These are phyloP conservation scores for Elymus sibiricus DNA, from an alignment of 176 grass and related monocot genomes.

Conservation along the genomic window DNA sequence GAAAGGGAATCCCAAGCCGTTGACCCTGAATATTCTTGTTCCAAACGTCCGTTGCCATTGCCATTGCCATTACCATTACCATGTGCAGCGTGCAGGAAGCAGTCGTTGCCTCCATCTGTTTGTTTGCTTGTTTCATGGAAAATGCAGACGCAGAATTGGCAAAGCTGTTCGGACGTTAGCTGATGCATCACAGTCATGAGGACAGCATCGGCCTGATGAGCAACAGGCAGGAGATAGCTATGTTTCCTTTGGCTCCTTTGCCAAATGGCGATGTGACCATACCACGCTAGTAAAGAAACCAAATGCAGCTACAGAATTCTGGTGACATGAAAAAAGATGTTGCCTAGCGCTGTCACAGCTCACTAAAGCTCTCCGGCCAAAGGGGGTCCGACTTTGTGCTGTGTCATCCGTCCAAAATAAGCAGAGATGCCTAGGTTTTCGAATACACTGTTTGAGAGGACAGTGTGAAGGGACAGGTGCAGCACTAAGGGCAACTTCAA, in stretches of 20 bases:
- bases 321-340: constrained; percentile 12
- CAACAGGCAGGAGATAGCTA: neutral
- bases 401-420: constrained; percentile 31
- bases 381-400: neutral
- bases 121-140: neutral
- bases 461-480: neutral
- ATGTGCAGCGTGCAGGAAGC: neutral
- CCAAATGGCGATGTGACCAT: constrained; percentile 1
- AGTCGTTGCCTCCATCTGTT: neutral
- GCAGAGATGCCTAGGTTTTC: neutral
- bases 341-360: neutral
- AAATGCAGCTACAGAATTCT: neutral
- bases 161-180: neutral
- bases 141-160: neutral
- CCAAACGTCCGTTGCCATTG: neutral
- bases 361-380: constrained; percentile 15
- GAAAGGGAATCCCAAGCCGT: neutral
- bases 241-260: constrained; percentile 13
- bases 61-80: neutral
- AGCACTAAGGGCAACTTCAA: neutral
- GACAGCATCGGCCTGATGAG: neutral
- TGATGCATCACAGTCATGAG: neutral
- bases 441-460: constrained; percentile 21
- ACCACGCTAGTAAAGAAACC: neutral
- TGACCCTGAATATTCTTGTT: neutral